phyloP scores from a whole-genome alignment of 2,329 filamentous ascomycete genomes.

The Chrysosporium keratinophilum region DNA sequence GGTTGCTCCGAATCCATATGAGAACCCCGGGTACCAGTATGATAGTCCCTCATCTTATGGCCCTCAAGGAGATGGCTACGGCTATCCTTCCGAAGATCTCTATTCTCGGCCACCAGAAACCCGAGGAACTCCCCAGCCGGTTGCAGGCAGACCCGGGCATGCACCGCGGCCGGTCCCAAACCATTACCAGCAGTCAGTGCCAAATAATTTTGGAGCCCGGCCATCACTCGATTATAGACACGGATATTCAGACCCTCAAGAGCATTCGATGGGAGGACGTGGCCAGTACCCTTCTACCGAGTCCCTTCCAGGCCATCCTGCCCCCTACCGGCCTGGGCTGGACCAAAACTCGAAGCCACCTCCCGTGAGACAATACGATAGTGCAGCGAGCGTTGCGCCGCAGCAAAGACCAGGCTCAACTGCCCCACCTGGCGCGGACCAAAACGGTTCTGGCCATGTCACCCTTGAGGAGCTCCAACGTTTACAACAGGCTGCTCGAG shows the following conservation, averaged over 20 bases:
- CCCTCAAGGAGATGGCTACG: slow-evolving; percentile 19
- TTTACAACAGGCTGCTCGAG: slow-evolving; percentile 58
- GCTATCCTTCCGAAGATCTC: slow-evolving; percentile 9
- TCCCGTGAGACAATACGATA: slow-evolving; percentile 45
- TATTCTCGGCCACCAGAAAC: slow-evolving; percentile 11
- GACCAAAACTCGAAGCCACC: slow-evolving; percentile 38
- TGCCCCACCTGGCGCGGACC: not conserved
- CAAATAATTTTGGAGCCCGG: not conserved
- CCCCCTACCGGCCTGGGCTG: slow-evolving; percentile 45
- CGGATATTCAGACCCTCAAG: not conserved
- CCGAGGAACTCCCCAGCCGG: slow-evolving; percentile 13
- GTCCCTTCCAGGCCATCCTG: slow-evolving; percentile 46
- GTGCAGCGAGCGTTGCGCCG: slow-evolving; percentile 30
- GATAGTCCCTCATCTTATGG: slow-evolving; percentile 48
- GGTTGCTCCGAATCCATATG: slow-evolving; percentile 31
- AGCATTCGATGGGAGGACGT: slow-evolving; percentile 18
- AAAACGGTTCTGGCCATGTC: slow-evolving; percentile 31
- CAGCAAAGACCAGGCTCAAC: slow-evolving; percentile 14
- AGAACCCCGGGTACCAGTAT: slow-evolving; percentile 54
- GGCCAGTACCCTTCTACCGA: slow-evolving; percentile 33
- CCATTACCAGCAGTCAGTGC: not conserved
- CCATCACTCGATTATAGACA: slow-evolving; percentile 4
- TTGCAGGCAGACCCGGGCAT: not conserved
- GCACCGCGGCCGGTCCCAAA: not conserved
- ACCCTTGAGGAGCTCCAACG: slow-evolving; percentile 69